phyloP scores from a whole-genome alignment of 805 yeast genomes.

The Hanseniaspora taiwanica region DNA sequence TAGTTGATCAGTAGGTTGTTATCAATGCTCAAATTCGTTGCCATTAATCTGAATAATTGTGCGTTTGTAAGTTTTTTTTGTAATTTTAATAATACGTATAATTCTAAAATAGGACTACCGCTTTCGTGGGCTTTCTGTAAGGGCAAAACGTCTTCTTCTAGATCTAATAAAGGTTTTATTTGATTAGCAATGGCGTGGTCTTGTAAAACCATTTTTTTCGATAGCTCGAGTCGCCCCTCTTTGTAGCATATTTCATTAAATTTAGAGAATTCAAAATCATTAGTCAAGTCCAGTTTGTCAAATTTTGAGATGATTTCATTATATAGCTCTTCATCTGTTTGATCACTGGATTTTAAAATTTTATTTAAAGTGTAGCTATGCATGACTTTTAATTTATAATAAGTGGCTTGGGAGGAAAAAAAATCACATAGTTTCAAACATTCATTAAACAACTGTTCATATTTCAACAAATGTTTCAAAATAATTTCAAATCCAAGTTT shows the following conservation, averaged over 20 bases:
- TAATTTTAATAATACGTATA: constrained; percentile 42
- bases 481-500: constrained; percentile 42
- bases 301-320: constrained; percentile 31
- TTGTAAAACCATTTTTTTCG: constrained; percentile 50
- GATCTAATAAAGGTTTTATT: constrained; percentile 48
- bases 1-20: constrained; percentile 13
- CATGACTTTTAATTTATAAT: constrained; percentile 29
- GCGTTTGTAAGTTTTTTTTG: constrained; percentile 42
- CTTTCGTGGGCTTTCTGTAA: constrained; percentile 35
- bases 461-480: constrained; percentile 40
- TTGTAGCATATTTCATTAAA: constrained; percentile 56
- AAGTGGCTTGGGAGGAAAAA: neutral
- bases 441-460: constrained; percentile 42
- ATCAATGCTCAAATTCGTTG: constrained; percentile 24
- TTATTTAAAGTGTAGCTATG: constrained; percentile 73
- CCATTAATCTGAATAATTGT: constrained; percentile 54
- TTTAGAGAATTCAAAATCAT: constrained; percentile 40
- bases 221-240: constrained; percentile 66
- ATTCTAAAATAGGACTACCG: constrained; percentile 7
- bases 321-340: constrained; percentile 48
- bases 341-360: constrained; percentile 38
- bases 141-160: constrained; percentile 54
- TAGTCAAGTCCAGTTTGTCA: constrained; percentile 13
- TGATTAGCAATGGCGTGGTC: constrained; percentile 50
- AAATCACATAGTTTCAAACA: constrained; percentile 38